phyloP scores from a whole-genome alignment of 768 basidiomycete genomes.

The Suillus spraguei region DNA sequence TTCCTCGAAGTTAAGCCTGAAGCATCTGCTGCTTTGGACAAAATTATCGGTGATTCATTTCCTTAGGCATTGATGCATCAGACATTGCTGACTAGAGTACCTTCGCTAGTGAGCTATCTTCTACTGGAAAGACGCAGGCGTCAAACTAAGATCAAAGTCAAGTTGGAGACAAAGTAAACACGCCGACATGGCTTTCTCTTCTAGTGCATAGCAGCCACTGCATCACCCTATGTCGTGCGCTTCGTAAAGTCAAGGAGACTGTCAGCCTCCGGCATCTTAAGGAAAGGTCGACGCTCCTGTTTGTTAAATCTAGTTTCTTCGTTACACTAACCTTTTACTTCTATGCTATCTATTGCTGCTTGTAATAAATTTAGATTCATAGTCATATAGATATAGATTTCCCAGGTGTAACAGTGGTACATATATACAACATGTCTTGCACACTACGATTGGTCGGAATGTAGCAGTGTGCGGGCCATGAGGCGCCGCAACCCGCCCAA shows the following conservation, averaged over 20 bases:
- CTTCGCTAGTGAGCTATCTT: slow-evolving; percentile 44
- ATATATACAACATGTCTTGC: neutral
- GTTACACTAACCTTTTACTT: slow-evolving; percentile 4
- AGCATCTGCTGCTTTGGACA: slow-evolving; percentile 40
- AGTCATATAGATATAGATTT: neutral
- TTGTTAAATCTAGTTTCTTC: slow-evolving; percentile 4
- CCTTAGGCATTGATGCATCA: neutral
- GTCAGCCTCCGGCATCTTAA: slow-evolving; percentile 7
- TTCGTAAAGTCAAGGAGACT: neutral
- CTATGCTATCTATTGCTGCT: neutral
- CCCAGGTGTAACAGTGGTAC: neutral
- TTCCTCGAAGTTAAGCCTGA: slow-evolving; percentile 50
- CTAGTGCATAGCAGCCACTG: neutral
- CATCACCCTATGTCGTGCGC: neutral
- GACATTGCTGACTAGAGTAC: neutral
- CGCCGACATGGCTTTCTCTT: slow-evolving; percentile 1
- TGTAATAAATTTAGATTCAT: neutral
- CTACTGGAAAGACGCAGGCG: slow-evolving; percentile 46
- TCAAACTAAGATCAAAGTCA: slow-evolving; percentile 30
- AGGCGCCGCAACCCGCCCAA: neutral
- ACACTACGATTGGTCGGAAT: neutral
- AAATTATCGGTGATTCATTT: slow-evolving; percentile 41
- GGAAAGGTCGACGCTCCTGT: slow-evolving; percentile 6
- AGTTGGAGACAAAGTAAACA: slow-evolving; percentile 25
- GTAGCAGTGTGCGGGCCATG: neutral